Evolutionary conservation across 2,329 filamentous ascomycete genomes (phyloP), one percentile per base, ranked within the genome.

Genomic region (Colletotrichum sp.): DNA sequence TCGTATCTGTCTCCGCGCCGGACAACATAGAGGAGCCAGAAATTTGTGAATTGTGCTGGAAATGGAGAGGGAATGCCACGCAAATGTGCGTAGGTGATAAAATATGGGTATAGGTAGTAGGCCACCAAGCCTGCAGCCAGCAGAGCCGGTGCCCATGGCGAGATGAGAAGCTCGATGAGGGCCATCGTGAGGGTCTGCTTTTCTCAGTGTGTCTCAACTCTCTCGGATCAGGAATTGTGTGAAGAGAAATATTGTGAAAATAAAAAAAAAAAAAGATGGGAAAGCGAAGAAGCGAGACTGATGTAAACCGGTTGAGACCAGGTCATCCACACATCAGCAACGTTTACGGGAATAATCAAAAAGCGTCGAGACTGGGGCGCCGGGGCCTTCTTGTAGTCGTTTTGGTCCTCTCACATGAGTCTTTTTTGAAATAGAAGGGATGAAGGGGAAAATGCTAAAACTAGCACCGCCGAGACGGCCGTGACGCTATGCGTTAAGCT

Each of bases 11-110:
- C 88, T 3, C 95, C 95, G 6, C 90, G 88, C 3, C 96, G 92
- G 69, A 87, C 87, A 15, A 92, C 89, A 10, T 88, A 86, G 66
- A 98, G 84, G 26, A 98, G 90, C 96, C 96, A 98, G 32, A 97
- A 85, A 79, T 96, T 95, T 34, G 93, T 91, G 83, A 96, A 95
- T 38, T 89, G 87, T 0, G 90, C 90, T 0, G 91, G 89, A 78
- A 93, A 92, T 0, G 93, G 93, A 0, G 89, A 89, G 0, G 93
- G 93, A 18, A 95, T 89, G 78, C 82, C 79, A 83, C 90, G 82
- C 76, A 92, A 87, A 73, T 84, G 80, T 6, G 81, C 66, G 73
- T 86, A 88, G 26, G 92, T 93, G 71, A 90, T 84, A 30, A 93
- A 83, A 82, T 92, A 94, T 0, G 91, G 88, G 69, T 92, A 89